Conservation (phyloP, 106 monocot genomes). For the Vanilla planifolia region DNA sequence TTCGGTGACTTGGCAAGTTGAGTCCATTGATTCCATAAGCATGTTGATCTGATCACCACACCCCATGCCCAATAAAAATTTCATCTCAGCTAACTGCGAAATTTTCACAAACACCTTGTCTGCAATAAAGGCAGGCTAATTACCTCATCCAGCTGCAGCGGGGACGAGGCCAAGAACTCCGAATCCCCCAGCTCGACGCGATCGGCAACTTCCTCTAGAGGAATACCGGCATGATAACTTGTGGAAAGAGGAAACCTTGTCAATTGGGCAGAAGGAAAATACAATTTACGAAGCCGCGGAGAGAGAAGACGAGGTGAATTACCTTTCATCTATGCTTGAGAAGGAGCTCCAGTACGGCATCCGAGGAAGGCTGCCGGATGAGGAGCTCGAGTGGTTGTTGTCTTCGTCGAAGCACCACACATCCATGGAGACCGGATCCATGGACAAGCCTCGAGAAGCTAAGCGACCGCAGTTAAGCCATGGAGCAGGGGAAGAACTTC, state of each 20-base stretch:
- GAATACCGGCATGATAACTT: background rate
- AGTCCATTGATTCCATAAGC: slow-evolving; percentile 1
- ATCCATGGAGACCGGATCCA: slow-evolving; percentile 4
- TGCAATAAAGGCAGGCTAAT: background rate
- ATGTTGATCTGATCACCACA: background rate
- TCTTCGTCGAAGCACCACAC: slow-evolving; percentile 3
- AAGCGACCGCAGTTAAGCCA: slow-evolving; percentile 6
- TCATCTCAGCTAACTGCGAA: background rate
- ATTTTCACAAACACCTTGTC: too few relatives aligned
- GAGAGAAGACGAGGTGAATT: background rate
- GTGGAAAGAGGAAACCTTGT: too few relatives aligned
- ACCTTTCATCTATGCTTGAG: slow-evolving; percentile 6
- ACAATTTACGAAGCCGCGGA: too few relatives aligned
- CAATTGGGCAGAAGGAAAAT: too few relatives aligned
- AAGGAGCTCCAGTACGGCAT: slow-evolving; percentile 8
- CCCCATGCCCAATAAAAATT: background rate
- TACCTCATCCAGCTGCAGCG: slow-evolving; percentile 5
- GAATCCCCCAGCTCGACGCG: background rate
- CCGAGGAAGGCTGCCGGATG: slow-evolving; percentile 1
- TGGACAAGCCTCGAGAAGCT: too few relatives aligned
- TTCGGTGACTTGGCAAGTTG: background rate
- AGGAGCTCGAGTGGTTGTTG: slow-evolving; percentile 2
- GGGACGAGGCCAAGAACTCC: background rate
- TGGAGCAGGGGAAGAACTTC: background rate
- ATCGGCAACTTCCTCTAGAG: background rate